Evolutionary conservation across 208 protist species (phyloP), one percentile per base, ranked within the genome.

Genomic region (Vickermania spadyakhi): DNA sequence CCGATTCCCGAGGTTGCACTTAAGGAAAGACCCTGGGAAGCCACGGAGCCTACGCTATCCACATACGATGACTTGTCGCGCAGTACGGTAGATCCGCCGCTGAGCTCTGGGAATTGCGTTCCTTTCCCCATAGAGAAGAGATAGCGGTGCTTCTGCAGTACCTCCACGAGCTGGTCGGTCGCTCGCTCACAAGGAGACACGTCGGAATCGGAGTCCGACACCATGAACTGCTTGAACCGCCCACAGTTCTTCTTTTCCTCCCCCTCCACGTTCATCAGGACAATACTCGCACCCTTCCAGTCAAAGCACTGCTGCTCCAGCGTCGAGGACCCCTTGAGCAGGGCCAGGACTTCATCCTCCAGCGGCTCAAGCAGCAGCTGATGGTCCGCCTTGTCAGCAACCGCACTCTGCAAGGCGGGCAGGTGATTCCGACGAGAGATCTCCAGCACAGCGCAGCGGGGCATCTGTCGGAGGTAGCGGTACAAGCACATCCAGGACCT

Each of bases 401-500:
- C 21, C 11, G 51, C 51, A 26, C 26, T 27, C 7, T 11, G 13
- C 13, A 28, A 7, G 5, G 21, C 11, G 5, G 51, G 51, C 23
- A 72, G 64, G 13, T 55, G 56, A n/a, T 62, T 29, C n/a, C 69
- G 60, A 30, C 45, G 13, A n/a, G 42, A 42, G 53, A 79, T 31
- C 1, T 26, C 13, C 21, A 7, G 22, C 0, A 62, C 62, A 22
- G 62, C 61, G 5, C 49, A 0, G 25, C 26, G 1, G n/a, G 73
- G 73, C 25, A 78, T n/a, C 29, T 78, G 58, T 1, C 67, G 66
- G n/a, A 81, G 68, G 49, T 79, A 75, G 2, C 31, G 30, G 60
- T 85, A 84, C 18, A 84, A 55, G 5, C 29, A 30, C 74, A 81
- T 79, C 78, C 74, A 85, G 21, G 42, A 18, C 7, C 21, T 28